These are phyloP conservation scores for Aureobasidium sp. DNA, from an alignment of 2,329 filamentous ascomycete genomes.

Conservation along the genomic window DNA sequence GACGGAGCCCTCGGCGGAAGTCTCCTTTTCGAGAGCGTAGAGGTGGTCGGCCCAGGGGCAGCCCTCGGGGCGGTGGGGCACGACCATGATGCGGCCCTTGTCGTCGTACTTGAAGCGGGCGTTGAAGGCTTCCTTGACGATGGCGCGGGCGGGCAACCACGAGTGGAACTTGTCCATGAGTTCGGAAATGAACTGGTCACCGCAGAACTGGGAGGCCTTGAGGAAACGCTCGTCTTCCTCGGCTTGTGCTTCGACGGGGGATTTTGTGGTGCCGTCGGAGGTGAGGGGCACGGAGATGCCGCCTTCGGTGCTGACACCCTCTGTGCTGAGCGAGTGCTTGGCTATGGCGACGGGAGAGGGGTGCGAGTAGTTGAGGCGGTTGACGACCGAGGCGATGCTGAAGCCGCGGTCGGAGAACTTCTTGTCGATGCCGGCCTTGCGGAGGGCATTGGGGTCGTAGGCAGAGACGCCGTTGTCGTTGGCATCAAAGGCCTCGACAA, in stretches of 20 bases:
- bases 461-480: conserved; percentile 91
- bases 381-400: conserved; percentile 78
- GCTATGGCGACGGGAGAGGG: conserved; percentile 29
- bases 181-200: conserved; percentile 76
- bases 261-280: conserved; percentile 19
- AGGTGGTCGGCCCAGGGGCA: conserved; percentile 97
- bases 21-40: conserved; percentile 69
- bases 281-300: conserved; percentile 7
- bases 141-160: conserved; percentile 80
- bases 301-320: conserved; percentile 9
- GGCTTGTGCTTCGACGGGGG: conserved; percentile 44
- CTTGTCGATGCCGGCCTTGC: conserved; percentile 66
- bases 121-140: conserved; percentile 68
- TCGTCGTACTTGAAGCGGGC: conserved; percentile 59
- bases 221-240: conserved; percentile 76
- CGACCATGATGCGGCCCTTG: conserved; percentile 70
- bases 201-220: conserved; percentile 71
- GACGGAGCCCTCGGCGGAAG: conserved; percentile 43
- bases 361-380: conserved; percentile 62
- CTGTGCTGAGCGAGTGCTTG: conserved; percentile 14
- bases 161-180: conserved; percentile 64
- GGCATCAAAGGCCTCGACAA: conserved; percentile 91
- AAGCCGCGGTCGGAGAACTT: conserved; percentile 77
- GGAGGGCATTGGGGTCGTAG: conserved; percentile 64
- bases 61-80: conserved; percentile 53